phyloP scores from a whole-genome alignment of 225 moss, liverwort and hornwort species.

The Sphagnum contortum region DNA sequence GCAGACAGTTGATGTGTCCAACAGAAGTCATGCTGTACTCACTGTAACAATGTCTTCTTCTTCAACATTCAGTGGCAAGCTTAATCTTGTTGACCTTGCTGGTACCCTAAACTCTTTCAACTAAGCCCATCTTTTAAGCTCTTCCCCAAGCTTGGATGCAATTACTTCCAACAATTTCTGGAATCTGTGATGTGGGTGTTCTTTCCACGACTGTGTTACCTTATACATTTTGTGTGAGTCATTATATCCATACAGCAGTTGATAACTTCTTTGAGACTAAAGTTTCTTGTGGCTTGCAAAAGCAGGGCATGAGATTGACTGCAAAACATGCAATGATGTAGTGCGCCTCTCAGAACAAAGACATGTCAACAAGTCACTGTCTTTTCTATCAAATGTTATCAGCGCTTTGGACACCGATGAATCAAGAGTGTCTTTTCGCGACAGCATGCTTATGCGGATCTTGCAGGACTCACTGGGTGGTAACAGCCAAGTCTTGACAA shows the following conservation, averaged over 20 bases:
- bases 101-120: constrained; percentile 4
- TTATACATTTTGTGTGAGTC: no score
- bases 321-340: constrained; percentile 17
- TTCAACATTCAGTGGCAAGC: constrained; percentile 10
- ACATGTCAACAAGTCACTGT: constrained; percentile 23
- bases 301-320: constrained; percentile 24
- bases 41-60: constrained; percentile 11
- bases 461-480: constrained; percentile 35
- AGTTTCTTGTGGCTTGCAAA: no score
- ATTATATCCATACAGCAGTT: no score
- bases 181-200: no score
- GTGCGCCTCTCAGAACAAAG: constrained; percentile 18
- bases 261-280: no score
- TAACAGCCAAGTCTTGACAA: constrained; percentile 24
- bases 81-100: constrained; percentile 30
- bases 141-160: no score
- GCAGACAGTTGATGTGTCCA: constrained; percentile 20
- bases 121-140: no score
- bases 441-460: constrained; percentile 30
- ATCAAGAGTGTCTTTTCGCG: constrained; percentile 23
- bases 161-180: no score
- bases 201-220: no score
- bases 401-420: constrained; percentile 27
- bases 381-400: constrained; percentile 28
- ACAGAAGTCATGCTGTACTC: constrained; percentile 23